Conservation (phyloP, 441 rosid species). For the Gossypium schwendimanii region DNA sequence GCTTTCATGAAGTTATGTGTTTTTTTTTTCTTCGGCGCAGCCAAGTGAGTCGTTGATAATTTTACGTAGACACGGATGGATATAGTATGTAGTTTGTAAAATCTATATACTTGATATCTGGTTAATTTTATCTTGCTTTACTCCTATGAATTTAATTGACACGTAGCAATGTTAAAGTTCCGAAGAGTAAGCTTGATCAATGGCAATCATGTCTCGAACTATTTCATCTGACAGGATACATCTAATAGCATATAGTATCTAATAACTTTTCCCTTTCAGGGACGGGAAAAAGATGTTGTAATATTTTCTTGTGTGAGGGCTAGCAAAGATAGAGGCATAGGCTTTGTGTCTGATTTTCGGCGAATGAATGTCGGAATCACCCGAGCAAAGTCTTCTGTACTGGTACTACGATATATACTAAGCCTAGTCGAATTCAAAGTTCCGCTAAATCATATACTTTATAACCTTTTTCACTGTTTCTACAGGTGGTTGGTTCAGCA, state of each 20-base stretch:
- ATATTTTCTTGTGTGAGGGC: conserved; percentile 93
- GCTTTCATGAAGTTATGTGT: not conserved
- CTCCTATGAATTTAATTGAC: not conserved
- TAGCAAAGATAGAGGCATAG: conserved; percentile 52
- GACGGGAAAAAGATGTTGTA: conserved; percentile 89
- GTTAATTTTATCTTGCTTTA: not conserved
- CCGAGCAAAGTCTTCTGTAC: conserved; percentile 79
- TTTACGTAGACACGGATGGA: not conserved
- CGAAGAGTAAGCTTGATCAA: not conserved
- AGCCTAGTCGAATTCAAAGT: not conserved
- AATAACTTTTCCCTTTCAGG: conserved; percentile 36
- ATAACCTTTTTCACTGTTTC: not conserved
- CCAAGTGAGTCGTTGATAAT: not conserved
- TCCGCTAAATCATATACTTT: not conserved
- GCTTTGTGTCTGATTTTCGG: conserved; percentile 72
- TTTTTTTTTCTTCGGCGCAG: not conserved
- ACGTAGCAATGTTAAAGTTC: not conserved
- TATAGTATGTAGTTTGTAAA: not conserved
- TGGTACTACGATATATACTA: conserved; percentile 27
- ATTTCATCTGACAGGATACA: not conserved
- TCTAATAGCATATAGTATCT: not conserved
- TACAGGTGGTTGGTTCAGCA: conserved; percentile 88
- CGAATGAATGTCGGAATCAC: conserved; percentile 96
- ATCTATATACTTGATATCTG: not conserved
- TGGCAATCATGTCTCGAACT: not conserved